Percentiles rank a stretch among this genome's conserved stretches.
Conservation (phyloP, 2,329 filamentous ascomycete genomes). For the Fusarium sp. region DNA sequence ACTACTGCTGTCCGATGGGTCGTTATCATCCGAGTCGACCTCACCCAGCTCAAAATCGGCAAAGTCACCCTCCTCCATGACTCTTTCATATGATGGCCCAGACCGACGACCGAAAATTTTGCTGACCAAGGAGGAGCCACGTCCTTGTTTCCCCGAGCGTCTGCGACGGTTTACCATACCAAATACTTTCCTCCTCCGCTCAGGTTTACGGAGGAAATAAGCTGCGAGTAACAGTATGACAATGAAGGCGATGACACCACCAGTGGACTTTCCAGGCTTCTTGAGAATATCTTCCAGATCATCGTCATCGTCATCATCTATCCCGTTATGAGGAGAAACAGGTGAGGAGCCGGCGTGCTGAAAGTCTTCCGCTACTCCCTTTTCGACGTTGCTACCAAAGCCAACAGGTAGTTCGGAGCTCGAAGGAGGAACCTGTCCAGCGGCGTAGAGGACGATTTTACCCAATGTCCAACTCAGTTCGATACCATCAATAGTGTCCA, state of each 20-base stretch:
- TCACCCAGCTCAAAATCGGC: slow-evolving; percentile 82
- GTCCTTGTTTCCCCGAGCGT: slow-evolving; percentile 55
- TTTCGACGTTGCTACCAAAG: slow-evolving; percentile 85
- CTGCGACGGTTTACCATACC: slow-evolving; percentile 46
- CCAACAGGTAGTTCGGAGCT: slow-evolving; percentile 77
- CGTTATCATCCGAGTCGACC: slow-evolving; percentile 71
- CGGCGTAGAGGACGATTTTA: slow-evolving; percentile 94
- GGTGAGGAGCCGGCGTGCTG: slow-evolving; percentile 77
- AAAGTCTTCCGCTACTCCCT: slow-evolving; percentile 78
- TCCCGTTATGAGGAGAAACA: slow-evolving; percentile 53
- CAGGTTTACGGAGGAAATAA: slow-evolving; percentile 83
- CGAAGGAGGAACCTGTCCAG: slow-evolving; percentile 81
- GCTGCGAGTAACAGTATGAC: slow-evolving; percentile 75
- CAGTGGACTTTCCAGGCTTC: slow-evolving; percentile 75
- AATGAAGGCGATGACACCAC: slow-evolving; percentile 81
- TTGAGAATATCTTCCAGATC: slow-evolving; percentile 73
- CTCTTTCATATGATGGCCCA: slow-evolving; percentile 76
- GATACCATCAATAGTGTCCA: slow-evolving; percentile 89
- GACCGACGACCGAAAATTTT: slow-evolving; percentile 73
- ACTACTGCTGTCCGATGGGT: slow-evolving; percentile 71
- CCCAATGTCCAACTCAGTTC: slow-evolving; percentile 98
- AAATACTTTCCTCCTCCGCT: slow-evolving; percentile 65
- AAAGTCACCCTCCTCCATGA: slow-evolving; percentile 82
- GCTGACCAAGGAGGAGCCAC: slow-evolving; percentile 64
- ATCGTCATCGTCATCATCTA: slow-evolving; percentile 60